phyloP scores from a whole-genome alignment of 1,139 yeast species.

The Pichia sp. region DNA sequence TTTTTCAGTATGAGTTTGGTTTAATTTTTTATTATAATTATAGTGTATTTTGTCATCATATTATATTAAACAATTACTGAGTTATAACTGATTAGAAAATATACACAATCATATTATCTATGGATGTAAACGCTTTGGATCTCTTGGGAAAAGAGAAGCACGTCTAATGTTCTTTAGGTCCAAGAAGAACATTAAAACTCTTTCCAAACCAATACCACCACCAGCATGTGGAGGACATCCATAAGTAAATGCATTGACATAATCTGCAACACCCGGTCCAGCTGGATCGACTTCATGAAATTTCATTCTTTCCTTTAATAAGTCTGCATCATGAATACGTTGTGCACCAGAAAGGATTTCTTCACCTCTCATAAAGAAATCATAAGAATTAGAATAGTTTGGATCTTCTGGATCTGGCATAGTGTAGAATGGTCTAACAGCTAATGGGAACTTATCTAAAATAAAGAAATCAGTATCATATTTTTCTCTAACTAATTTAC shows the following conservation, averaged over 20 bases:
- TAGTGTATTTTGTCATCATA: too few species aligned
- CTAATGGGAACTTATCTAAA: constrained; percentile 95
- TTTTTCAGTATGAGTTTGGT: too few species aligned
- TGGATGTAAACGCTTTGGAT: constrained; percentile 91
- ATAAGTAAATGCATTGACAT: constrained; percentile 83
- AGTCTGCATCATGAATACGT: constrained; percentile 90
- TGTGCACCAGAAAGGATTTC: constrained; percentile 98
- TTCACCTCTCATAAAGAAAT: constrained; percentile 99
- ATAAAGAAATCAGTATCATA: constrained; percentile 97
- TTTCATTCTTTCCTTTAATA: constrained; percentile 73
- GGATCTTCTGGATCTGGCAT: constrained; percentile 96
- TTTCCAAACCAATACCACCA: constrained; percentile 98
- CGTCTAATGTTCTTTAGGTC: constrained; percentile 96
- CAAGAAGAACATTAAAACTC: constrained; percentile 96
- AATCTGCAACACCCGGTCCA: constrained; percentile 79
- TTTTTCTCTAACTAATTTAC: constrained; percentile 84
- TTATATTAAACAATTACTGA: not conserved
- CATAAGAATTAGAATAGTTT: constrained; percentile 88
- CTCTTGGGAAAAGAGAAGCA: constrained; percentile 98
- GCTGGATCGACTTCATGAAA: constrained; percentile 78
- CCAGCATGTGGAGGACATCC: constrained; percentile 99
- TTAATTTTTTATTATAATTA: too few species aligned
- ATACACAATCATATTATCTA: constrained; percentile 20
- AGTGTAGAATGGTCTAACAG: constrained; percentile 95
- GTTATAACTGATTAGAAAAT: not conserved